Percentiles rank a stretch among this genome's conserved stretches.
Evolutionary conservation across 345 rosid genomes (phyloP).

Genomic region (Acer campestre): DNA sequence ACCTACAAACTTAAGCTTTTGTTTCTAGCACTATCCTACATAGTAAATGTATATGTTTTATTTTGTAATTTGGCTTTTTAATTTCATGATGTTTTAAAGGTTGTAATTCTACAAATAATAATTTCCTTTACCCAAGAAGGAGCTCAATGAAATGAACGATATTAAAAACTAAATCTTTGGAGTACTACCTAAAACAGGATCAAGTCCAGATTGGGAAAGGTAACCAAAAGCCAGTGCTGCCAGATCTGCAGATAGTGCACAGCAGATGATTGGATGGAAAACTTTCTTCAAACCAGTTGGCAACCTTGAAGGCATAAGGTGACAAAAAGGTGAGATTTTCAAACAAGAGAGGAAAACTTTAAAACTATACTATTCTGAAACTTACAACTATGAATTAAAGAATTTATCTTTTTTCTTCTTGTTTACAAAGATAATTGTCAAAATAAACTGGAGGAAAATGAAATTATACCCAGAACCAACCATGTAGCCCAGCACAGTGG

Average conservation of each 20-base stretch:
- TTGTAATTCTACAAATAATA: not conserved
- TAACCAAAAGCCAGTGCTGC: conserved; percentile 85
- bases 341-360: not conserved
- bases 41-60: not conserved
- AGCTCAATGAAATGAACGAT: not conserved
- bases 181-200: conserved; percentile 77
- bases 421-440: not conserved
- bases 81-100: not conserved
- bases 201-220: conserved; percentile 73
- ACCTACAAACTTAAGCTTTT: not conserved
- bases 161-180: not conserved
- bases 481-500: conserved; percentile 90
- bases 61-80: not conserved
- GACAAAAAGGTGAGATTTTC: not conserved
- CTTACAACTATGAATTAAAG: not conserved
- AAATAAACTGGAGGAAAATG: conserved; percentile 8
- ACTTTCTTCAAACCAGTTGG: conserved; percentile 73
- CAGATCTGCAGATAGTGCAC: conserved; percentile 78
- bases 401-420: not conserved
- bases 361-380: not conserved
- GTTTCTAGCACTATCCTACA: not conserved
- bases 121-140: not conserved
- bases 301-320: conserved; percentile 51
- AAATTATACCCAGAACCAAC: conserved; percentile 72
- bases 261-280: conserved; percentile 89